phyloP scores from a whole-genome alignment of 2,329 filamentous ascomycete genomes.

The Cladorrhinum sp. region DNA sequence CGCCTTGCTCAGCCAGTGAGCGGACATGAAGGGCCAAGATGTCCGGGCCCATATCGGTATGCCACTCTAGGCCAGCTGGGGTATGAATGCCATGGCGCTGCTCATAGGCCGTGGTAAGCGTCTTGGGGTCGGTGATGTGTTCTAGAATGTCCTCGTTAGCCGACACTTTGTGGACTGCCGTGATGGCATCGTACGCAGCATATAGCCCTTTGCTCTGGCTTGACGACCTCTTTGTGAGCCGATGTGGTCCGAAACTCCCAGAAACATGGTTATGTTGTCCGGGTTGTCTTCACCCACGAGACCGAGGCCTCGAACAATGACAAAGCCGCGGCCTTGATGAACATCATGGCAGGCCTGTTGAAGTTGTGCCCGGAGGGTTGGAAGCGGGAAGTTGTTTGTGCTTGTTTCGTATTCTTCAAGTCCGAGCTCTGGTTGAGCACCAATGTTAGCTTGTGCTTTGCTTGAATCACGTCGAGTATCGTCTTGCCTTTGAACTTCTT shows the following conservation, averaged over 20 bases:
- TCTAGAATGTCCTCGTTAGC: conserved; percentile 31
- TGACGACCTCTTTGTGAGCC: conserved; percentile 52
- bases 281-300: conserved; percentile 46
- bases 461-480: not conserved
- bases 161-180: not conserved
- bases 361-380: conserved; percentile 36
- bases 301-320: conserved; percentile 53
- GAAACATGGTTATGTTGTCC: conserved; percentile 54
- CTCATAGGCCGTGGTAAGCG: conserved; percentile 43
- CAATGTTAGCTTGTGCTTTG: conserved; percentile 4
- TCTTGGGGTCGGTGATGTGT: conserved; percentile 46
- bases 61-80: conserved; percentile 43
- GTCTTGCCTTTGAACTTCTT: conserved; percentile 15
- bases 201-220: conserved; percentile 43
- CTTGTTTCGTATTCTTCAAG: conserved; percentile 39
- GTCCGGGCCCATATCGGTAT: conserved; percentile 52
- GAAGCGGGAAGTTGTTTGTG: conserved; percentile 40
- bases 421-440: conserved; percentile 28
- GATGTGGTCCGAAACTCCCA: conserved; percentile 56
- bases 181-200: conserved; percentile 41
- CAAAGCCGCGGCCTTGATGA: conserved; percentile 47
- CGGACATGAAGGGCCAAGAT: conserved; percentile 48
- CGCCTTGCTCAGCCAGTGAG: conserved; percentile 42
- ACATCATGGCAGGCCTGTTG: conserved; percentile 34
- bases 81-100: conserved; percentile 51